Evolutionary conservation across 495 filamentous ascomycete genomes (phyloP).

Genomic region (Neurospora sp.): DNA sequence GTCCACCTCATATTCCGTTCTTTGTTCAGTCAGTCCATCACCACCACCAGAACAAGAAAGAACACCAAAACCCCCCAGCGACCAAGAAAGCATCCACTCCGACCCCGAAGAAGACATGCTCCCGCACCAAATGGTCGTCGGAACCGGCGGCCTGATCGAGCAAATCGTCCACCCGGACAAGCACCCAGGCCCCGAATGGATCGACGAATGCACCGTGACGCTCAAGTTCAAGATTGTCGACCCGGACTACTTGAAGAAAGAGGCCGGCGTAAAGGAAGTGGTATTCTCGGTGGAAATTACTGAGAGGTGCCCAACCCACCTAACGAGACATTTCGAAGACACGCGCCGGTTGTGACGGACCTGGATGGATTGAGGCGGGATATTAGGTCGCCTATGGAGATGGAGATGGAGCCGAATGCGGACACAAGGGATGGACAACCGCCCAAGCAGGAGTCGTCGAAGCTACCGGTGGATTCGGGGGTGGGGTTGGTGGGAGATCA

Average conservation of each 20-base stretch:
- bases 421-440: fast-evolving
- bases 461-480: neutral
- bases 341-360: neutral
- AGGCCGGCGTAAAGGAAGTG: neutral
- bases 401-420: neutral
- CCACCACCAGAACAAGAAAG: too few species aligned
- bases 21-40: too few species aligned
- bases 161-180: neutral
- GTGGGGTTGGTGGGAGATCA: neutral
- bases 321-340: neutral
- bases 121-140: neutral
- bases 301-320: neutral
- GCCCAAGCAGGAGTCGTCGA: neutral
- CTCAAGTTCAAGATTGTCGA: neutral
- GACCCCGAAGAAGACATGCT: neutral
- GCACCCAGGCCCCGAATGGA: neutral
- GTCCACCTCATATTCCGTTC: too few species aligned
- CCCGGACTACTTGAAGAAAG: neutral
- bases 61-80: neutral
- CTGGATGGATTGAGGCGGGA: neutral
- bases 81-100: neutral
- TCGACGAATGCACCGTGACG: neutral
- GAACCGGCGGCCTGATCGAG: neutral
- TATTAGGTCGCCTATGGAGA: neutral
- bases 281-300: neutral